A percentile compares a stretch with the other conserved stretches of the same genome.
phyloP scores from a whole-genome alignment of 192 early-diverging fungal genomes.

The Chytriomyces sp. region DNA sequence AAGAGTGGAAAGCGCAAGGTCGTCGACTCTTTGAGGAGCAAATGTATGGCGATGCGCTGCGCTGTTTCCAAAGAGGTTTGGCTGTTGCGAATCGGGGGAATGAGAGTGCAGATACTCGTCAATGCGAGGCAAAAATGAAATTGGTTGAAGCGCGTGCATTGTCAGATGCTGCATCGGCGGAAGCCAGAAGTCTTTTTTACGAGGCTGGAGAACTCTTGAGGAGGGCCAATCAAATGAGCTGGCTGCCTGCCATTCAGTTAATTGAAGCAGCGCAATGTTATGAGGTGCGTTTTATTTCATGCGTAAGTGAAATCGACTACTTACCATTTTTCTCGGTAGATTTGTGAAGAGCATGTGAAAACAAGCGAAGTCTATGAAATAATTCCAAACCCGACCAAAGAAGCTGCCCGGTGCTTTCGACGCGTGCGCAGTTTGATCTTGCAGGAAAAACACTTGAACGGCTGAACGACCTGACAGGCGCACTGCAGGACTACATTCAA shows the following conservation, averaged over 20 bases:
- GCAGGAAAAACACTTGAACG: neutral
- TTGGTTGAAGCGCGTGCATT: neutral
- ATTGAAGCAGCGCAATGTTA: constrained; percentile 23
- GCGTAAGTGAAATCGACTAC: neutral
- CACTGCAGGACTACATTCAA: constrained; percentile 3
- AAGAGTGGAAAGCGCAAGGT: constrained; percentile 35
- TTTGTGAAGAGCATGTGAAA: constrained; percentile 3
- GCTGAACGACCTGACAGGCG: neutral
- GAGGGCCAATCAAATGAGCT: neutral
- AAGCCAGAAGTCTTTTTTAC: constrained; percentile 9
- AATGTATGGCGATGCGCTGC: constrained; percentile 25
- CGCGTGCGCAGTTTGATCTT: neutral
- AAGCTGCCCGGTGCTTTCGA: constrained; percentile 14
- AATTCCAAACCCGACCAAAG: neutral
- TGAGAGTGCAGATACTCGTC: constrained; percentile 11
- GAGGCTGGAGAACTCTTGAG: constrained; percentile 24
- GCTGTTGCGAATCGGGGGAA: constrained; percentile 1
- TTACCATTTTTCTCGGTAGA: neutral
- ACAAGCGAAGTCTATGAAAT: constrained; percentile 17
- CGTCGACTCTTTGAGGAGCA: constrained; percentile 21
- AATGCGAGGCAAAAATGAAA: constrained; percentile 17
- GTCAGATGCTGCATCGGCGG: neutral
- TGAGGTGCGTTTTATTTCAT: constrained; percentile 1
- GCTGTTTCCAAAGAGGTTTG: constrained; percentile 18
- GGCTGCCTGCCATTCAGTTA: neutral